Percentiles rank a stretch among this genome's conserved stretches.
These are phyloP conservation scores for Inosperma sp. DNA, from an alignment of 768 basidiomycete species.

Conservation along the genomic window DNA sequence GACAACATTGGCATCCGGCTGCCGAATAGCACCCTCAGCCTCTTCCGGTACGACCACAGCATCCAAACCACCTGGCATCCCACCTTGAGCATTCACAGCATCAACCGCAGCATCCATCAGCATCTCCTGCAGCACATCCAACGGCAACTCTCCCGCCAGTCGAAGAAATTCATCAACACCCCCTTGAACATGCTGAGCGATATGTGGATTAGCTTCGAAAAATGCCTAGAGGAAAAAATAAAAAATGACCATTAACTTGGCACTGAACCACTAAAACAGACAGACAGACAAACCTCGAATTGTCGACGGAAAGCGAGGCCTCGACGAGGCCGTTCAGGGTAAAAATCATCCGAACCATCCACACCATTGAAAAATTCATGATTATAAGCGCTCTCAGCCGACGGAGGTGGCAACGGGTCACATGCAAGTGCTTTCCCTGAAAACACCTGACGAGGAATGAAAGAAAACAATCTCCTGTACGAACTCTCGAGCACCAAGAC, in stretches of 20 bases:
- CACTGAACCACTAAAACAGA: neutral
- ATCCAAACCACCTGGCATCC: conserved; percentile 47
- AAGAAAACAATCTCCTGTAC: conserved; percentile 58
- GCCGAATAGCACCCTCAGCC: conserved; percentile 6
- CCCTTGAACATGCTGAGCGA: conserved; percentile 57
- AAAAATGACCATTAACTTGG: neutral
- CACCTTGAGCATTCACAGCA: conserved; percentile 35
- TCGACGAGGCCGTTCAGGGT: conserved; percentile 34
- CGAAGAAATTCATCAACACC: conserved; percentile 64
- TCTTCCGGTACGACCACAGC: conserved; percentile 19
- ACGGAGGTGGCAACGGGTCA: conserved; percentile 80
- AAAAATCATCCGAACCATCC: conserved; percentile 39
- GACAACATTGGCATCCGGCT: conserved; percentile 21
- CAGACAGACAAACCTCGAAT: conserved; percentile 39
- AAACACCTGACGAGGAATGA: conserved; percentile 59
- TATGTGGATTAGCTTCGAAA: conserved; percentile 51
- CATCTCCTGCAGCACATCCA: conserved; percentile 57
- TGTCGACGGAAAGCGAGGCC: conserved; percentile 54
- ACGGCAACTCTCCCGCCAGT: conserved; percentile 47
- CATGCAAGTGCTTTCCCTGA: conserved; percentile 60
- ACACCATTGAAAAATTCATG: conserved; percentile 66
- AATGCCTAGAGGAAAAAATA: conserved; percentile 36
- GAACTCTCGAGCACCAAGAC: conserved; percentile 66
- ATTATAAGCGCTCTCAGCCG: conserved; percentile 59
- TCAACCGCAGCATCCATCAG: conserved; percentile 50